Percentiles rank a stretch among this genome's conserved stretches.
Conservation (phyloP, 2,329 filamentous ascomycete genomes). For the Pseudocercospora ulei region DNA sequence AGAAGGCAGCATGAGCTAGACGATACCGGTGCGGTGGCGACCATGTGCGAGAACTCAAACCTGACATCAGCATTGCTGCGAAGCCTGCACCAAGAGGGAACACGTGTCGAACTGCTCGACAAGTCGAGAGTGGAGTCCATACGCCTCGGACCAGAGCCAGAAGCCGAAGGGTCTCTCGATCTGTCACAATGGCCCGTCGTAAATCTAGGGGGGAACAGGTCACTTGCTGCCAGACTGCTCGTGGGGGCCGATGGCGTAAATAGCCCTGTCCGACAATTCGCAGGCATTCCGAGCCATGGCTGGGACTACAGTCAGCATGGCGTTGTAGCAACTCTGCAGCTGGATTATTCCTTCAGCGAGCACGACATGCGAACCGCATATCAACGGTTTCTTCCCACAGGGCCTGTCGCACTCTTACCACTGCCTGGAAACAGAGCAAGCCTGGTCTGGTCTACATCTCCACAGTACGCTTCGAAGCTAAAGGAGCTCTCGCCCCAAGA, state of each 20-base stretch:
- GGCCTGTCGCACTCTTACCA: conserved; percentile 83
- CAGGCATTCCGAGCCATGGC: conserved; percentile 71
- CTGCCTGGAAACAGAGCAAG: conserved; percentile 74
- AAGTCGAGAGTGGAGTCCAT: conserved; percentile 73
- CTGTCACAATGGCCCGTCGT: conserved; percentile 82
- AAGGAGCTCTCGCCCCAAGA: conserved; percentile 64
- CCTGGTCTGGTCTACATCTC: conserved; percentile 89
- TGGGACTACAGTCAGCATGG: conserved; percentile 93
- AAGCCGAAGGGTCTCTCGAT: conserved; percentile 51
- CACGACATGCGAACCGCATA: conserved; percentile 62
- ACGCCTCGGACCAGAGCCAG: conserved; percentile 55
- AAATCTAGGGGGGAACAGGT: conserved; percentile 53
- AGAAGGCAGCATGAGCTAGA: conserved; percentile 23
- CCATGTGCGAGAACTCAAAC: conserved; percentile 94
- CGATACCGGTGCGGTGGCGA: conserved; percentile 55
- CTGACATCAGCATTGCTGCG: conserved; percentile 65
- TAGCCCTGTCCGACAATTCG: conserved; percentile 82
- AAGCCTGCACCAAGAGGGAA: conserved; percentile 48
- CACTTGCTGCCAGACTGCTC: conserved; percentile 69
- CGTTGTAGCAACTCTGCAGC: conserved; percentile 75
- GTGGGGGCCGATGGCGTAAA: conserved; percentile 93
- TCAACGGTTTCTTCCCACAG: conserved; percentile 87
- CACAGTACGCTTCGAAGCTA: conserved; percentile 64
- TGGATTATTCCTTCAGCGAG: conserved; percentile 38
- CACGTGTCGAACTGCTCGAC: conserved; percentile 60